Percentiles rank a stretch among this genome's conserved stretches.
Conservation (phyloP, 75 land plant genomes). For the Pseudotsuga menziesii region DNA sequence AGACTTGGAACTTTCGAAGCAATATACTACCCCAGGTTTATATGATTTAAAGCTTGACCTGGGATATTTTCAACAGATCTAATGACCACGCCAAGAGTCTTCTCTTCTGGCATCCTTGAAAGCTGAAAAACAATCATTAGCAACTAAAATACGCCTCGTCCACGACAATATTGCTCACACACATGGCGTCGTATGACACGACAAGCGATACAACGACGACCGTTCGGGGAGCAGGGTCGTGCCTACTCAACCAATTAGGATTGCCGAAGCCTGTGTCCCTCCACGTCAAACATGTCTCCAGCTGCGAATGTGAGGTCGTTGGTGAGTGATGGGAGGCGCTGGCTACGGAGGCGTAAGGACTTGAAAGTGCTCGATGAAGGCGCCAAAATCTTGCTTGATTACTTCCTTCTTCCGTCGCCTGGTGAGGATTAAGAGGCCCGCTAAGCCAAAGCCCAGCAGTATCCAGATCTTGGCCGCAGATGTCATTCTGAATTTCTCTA, state of each 20-base stretch:
- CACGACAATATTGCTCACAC: conserved; percentile 87
- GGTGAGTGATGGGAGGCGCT: conserved; percentile 72
- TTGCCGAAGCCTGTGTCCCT: conserved; percentile 86
- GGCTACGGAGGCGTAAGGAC: conserved; percentile 81
- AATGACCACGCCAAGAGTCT: no score
- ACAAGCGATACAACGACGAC: conserved; percentile 58
- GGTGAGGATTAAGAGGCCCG: conserved; percentile 49
- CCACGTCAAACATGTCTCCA: conserved; percentile 81
- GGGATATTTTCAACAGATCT: no score
- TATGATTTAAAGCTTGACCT: no score
- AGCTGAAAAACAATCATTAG: no score
- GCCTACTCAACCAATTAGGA: conserved; percentile 76
- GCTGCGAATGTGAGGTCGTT: conserved; percentile 73
- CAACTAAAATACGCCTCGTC: no score
- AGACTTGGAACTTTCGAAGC: no score
- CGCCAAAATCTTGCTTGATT: conserved; percentile 48
- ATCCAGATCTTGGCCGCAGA: conserved; percentile 45
- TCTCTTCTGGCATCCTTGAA: no score
- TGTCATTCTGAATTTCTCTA: no score
- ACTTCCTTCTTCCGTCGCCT: conserved; percentile 14
- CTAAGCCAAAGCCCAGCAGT: conserved; percentile 67
- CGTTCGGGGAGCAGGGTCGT: conserved; percentile 62
- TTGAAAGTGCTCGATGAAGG: conserved; percentile 69
- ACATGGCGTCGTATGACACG: conserved; percentile 72
- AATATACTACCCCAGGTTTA: no score